These are phyloP conservation scores for Bertia moriformis DNA, from an alignment of 2,329 filamentous ascomycete genomes.

Conservation along the genomic window DNA sequence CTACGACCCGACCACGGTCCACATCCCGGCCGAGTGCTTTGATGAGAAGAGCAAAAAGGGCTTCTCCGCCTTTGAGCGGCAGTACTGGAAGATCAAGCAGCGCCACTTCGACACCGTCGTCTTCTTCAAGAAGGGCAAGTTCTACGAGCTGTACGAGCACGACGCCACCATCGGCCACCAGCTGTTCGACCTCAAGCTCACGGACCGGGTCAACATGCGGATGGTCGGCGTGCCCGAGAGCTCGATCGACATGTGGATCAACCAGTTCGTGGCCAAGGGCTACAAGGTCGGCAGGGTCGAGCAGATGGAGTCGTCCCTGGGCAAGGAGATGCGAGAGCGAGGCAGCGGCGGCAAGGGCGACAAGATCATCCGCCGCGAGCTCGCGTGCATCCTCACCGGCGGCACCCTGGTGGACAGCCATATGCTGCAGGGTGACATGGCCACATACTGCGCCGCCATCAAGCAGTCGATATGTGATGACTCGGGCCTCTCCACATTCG, in stretches of 20 bases:
- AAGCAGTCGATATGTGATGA: constrained; percentile 67
- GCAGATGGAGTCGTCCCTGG: constrained; percentile 88
- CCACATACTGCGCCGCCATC: constrained; percentile 88
- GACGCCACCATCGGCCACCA: constrained; percentile 94
- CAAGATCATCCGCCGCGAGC: constrained; percentile 82
- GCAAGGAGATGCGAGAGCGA: constrained; percentile 96
- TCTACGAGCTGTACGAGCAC: constrained; percentile 96
- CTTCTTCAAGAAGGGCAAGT: constrained; percentile 99
- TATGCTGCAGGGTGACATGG: constrained; percentile 97
- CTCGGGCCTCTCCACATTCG: constrained; percentile 51
- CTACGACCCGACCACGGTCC: constrained; percentile 82
- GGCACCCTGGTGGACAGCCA: constrained; percentile 91
- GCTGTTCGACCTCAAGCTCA: constrained; percentile 92
- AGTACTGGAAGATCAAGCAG: constrained; percentile 98
- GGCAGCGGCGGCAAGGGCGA: constrained; percentile 61
- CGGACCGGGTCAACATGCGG: constrained; percentile 95
- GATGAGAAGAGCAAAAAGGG: constrained; percentile 49
- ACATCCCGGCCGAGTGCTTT: constrained; percentile 53
- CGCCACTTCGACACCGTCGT: constrained; percentile 96
- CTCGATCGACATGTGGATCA: constrained; percentile 92
- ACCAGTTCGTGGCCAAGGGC: constrained; percentile 94
- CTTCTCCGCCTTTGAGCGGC: constrained; percentile 90
- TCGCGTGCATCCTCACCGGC: constrained; percentile 78
- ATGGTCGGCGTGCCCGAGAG: constrained; percentile 98
- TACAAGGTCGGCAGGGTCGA: constrained; percentile 97